Base-by-base conservation (phyloP, 1,284 basidiomycete genomes). In the Cutaneotrichosporon mucoides region DNA sequence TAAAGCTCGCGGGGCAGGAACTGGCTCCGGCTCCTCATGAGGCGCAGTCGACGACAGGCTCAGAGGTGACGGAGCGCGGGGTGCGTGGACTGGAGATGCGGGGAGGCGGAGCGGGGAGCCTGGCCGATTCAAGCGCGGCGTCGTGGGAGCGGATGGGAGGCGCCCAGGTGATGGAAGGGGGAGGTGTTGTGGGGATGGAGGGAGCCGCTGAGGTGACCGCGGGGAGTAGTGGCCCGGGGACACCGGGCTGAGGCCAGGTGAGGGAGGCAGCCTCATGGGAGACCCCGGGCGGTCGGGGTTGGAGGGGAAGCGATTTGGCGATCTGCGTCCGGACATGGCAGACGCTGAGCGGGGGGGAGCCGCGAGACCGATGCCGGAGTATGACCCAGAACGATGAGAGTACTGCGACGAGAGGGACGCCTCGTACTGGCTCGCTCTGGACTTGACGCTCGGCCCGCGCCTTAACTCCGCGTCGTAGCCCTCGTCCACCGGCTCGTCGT, bases 341-440 rank as follows among this genome's bases (percentile, higher is more conserved):
- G 56, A 57, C 6, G 38, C 7, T 12, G 56, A 36, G 9, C 34
- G 44, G n/a, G 35, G 6, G 2, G 4, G n/a, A n/a, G n/a, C n/a
- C n/a, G n/a, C n/a, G n/a, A n/a, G 4, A 24, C 40, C 46, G 34
- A 47, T 10, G 33, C 51, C 41, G 42, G 12, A 35, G 33, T 53
- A 10, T n/a, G n/a, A n/a, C n/a, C n/a, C n/a, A n/a, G n/a, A n/a
- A n/a, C n/a, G n/a, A n/a, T n/a, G n/a, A 10, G 15, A n/a, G 11
- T 13, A 47, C 15, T 15, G 13, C 34, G 33, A 41, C 9, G 8
- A 34, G 10, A 40, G 11, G 8, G 55, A 50, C n/a, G 47, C 55
- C 41, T 56, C 55, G n/a, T 50, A 50, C 48, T 50, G 33, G 42
- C 55, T 56, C 6, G 51, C 45, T 11, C 56, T 51, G 11, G 51